A percentile compares a stretch with the other conserved stretches of the same genome.
phyloP scores from a whole-genome alignment of 768 basidiomycete species.

The Heimioporus sp. region DNA sequence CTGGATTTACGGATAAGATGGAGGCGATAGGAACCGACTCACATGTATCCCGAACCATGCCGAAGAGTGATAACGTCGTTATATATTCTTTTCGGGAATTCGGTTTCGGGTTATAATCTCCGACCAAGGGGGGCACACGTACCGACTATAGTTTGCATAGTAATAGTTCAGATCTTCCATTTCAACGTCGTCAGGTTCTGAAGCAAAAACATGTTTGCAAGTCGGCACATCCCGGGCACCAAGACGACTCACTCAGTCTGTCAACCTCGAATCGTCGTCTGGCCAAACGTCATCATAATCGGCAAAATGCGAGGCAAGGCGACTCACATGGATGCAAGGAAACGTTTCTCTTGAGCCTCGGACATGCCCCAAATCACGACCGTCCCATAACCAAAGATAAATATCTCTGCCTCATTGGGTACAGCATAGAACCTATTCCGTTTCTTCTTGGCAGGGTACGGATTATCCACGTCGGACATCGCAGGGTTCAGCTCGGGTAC shows the following conservation, averaged over 20 bases:
- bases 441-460: conserved; percentile 43
- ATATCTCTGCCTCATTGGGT: conserved; percentile 80
- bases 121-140: conserved; percentile 20
- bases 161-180: conserved; percentile 98
- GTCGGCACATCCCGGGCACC: not conserved
- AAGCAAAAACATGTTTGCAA: conserved; percentile 4
- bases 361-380: conserved; percentile 99
- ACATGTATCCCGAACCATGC: conserved; percentile 96
- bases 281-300: conserved; percentile 6
- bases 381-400: conserved; percentile 91
- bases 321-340: conserved; percentile 85
- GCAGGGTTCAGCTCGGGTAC: conserved; percentile 56
- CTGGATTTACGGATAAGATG: conserved; percentile 7
- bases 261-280: conserved; percentile 96
- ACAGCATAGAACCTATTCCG: conserved; percentile 67
- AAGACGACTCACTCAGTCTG: conserved; percentile 56
- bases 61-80: conserved; percentile 96
- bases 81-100: conserved; percentile 62
- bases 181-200: conserved; percentile 85
- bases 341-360: conserved; percentile 86
- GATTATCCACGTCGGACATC: conserved; percentile 29
- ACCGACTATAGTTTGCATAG: conserved; percentile 96
- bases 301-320: not conserved
- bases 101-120: conserved; percentile 32
- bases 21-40: conserved; percentile 29